A percentile compares a stretch with the other conserved stretches of the same genome.
Evolutionary conservation across 495 filamentous ascomycete species (phyloP).

Genomic region (Hypoxylon fragiforme): DNA sequence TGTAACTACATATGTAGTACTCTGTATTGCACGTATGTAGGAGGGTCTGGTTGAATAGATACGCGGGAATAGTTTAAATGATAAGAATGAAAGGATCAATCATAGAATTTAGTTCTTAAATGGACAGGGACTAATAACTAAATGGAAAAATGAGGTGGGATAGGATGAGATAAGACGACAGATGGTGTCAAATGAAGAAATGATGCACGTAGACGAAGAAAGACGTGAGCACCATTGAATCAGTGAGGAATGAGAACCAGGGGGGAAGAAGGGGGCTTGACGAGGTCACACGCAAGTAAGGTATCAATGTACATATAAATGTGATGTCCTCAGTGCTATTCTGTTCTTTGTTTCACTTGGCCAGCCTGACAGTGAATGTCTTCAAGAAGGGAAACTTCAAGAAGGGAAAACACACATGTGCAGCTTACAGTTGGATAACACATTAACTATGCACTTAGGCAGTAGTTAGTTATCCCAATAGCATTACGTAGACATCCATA

Average conservation of each 20-base stretch:
- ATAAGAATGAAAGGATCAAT: too few species aligned
- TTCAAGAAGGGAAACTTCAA: too few species aligned
- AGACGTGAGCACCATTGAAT: too few species aligned
- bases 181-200: neutral
- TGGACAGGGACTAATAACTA: neutral
- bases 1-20: too few species aligned
- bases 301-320: neutral
- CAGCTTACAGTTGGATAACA: neutral
- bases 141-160: neutral
- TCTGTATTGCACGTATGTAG: too few species aligned
- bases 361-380: neutral
- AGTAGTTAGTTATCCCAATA: conserved; percentile 15
- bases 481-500: neutral
- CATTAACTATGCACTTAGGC: neutral
- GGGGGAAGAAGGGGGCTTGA: neutral
- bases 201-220: neutral
- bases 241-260: neutral
- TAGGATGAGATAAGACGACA: neutral
- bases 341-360: neutral
- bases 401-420: too few species aligned
- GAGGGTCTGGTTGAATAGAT: too few species aligned
- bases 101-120: neutral
- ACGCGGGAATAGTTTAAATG: too few species aligned
- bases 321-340: neutral
- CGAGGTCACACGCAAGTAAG: neutral